phyloP scores from a whole-genome alignment of 164 flowering plant species.

The Tetrastigma voinierianum region DNA sequence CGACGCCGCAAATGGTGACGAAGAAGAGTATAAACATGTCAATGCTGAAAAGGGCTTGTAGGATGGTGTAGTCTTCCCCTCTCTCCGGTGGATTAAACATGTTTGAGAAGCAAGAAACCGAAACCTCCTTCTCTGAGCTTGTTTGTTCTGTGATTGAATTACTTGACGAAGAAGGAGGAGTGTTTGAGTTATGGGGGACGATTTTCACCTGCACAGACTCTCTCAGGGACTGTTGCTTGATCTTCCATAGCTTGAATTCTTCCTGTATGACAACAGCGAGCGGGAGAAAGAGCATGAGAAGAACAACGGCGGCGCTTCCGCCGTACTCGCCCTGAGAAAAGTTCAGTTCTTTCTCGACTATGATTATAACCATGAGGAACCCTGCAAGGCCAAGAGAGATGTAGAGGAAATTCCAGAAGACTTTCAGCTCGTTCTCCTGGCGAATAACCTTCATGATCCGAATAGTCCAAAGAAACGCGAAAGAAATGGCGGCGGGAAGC shows the following conservation, averaged over 20 bases:
- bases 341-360: conserved; percentile 1
- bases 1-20: conserved; percentile 30
- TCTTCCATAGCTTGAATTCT: conserved; percentile 20
- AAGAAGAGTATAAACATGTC: conserved; percentile 37
- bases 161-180: too few species aligned
- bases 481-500: conserved; percentile 31
- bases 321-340: conserved; percentile 20
- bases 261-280: conserved; percentile 25
- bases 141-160: neutral
- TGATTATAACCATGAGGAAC: conserved; percentile 27
- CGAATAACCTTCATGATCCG: conserved; percentile 29
- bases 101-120: conserved; percentile 24
- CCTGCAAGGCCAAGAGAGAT: conserved; percentile 25
- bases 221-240: conserved; percentile 2
- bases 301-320: conserved; percentile 18
- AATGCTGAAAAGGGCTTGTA: conserved; percentile 38
- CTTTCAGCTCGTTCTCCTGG: conserved; percentile 23
- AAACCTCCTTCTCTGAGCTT: neutral
- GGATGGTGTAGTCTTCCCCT: conserved; percentile 42
- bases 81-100: conserved; percentile 29
- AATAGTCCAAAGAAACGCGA: conserved; percentile 25
- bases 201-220: conserved; percentile 13
- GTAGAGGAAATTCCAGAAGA: conserved; percentile 33
- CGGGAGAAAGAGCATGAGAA: conserved; percentile 33
- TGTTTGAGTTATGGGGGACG: conserved; percentile 18